These are phyloP conservation scores for Fraxinus albicans DNA, from an alignment of 305 asterid species.

Conservation along the genomic window DNA sequence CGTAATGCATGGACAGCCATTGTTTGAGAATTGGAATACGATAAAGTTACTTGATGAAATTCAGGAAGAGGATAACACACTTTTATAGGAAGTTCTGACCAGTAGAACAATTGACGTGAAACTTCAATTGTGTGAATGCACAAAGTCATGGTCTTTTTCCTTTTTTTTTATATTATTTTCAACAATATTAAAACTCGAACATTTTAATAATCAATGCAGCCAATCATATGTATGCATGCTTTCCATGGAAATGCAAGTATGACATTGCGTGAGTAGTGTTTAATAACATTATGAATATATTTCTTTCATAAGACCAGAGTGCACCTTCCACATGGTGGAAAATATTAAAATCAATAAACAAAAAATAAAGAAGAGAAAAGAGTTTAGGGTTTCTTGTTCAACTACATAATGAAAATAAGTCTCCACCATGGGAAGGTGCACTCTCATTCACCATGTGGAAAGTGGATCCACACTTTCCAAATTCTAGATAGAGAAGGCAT, in stretches of 20 bases:
- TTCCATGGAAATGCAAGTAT: background rate
- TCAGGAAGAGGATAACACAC: background rate
- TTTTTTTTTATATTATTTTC: background rate
- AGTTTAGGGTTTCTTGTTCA: background rate
- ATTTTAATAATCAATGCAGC: background rate
- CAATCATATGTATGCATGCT: background rate
- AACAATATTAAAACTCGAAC: background rate
- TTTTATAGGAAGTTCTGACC: background rate
- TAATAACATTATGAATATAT: background rate
- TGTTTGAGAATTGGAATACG: slow-evolving; percentile 2
- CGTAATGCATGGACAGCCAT: slow-evolving; percentile 25
- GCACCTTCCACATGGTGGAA: background rate
- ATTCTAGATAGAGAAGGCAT: too few species aligned
- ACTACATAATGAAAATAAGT: too few species aligned
- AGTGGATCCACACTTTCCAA: too few species aligned
- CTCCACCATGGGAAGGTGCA: too few species aligned
- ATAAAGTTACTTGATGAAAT: background rate
- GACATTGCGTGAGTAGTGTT: background rate
- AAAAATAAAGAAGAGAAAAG: background rate
- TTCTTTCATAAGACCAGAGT: background rate
- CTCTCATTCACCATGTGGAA: too few species aligned
- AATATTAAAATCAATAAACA: too few species aligned
- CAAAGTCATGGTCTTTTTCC: background rate
- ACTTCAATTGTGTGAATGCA: background rate
- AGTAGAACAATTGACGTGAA: background rate